A percentile compares a stretch with the other conserved stretches of the same genome.
Evolutionary conservation across 257 asterid species (phyloP).

Genomic region (Lavandula angustifolia): DNA sequence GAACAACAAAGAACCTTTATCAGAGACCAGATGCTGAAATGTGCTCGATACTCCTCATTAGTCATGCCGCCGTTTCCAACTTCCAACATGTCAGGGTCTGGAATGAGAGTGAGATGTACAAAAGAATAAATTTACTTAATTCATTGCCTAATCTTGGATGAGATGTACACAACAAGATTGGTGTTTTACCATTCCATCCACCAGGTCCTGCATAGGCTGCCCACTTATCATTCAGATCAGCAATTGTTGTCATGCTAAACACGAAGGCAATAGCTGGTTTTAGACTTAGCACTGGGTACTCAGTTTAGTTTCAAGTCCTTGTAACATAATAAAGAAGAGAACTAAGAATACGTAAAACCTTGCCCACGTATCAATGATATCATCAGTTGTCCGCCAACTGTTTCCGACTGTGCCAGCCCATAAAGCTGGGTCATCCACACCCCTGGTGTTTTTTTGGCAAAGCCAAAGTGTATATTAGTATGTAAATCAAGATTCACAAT

Average conservation of each 20-base stretch:
- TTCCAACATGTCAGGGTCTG: slow-evolving; percentile 98
- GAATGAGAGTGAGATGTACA: slow-evolving; percentile 20
- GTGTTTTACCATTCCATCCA: slow-evolving; percentile 90
- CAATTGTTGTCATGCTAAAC: slow-evolving; percentile 87
- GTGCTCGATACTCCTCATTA: slow-evolving; percentile 77
- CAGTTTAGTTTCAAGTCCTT: not conserved
- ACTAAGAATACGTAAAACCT: slow-evolving; percentile 50
- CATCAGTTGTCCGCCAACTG: slow-evolving; percentile 97
- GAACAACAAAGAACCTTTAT: slow-evolving; percentile 68
- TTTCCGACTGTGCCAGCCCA: slow-evolving; percentile 92
- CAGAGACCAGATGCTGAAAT: slow-evolving; percentile 96
- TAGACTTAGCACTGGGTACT: not conserved
- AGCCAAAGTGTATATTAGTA: slow-evolving; percentile 25
- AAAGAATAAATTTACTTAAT: not conserved
- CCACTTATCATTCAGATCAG: slow-evolving; percentile 95
- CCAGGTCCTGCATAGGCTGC: slow-evolving; percentile 99
- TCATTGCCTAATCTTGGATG: slow-evolving; percentile 1
- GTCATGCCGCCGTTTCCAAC: slow-evolving; percentile 99
- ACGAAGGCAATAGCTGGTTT: slow-evolving; percentile 8
- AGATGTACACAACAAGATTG: slow-evolving; percentile 23
- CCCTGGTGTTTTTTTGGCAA: slow-evolving; percentile 53
- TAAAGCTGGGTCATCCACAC: slow-evolving; percentile 81
- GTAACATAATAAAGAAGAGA: slow-evolving; percentile 18
- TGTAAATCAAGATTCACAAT: not conserved
- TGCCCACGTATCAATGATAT: slow-evolving; percentile 95